Base-by-base conservation (phyloP, 257 asterid genomes). In the Plantago elongata region DNA sequence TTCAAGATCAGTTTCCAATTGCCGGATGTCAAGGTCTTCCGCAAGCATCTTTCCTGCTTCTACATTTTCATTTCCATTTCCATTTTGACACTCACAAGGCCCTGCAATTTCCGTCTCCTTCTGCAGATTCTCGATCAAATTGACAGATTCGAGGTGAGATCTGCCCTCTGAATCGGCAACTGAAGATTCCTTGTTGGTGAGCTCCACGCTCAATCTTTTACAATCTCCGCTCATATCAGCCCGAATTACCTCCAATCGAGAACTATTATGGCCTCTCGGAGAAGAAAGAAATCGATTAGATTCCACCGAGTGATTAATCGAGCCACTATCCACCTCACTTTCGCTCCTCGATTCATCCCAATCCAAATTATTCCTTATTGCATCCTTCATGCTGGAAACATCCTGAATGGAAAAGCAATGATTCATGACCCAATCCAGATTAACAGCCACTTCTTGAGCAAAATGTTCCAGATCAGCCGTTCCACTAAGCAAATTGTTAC, bases 331-430 rank as follows among this genome's bases (percentile, higher is more conserved):
- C 37, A 79, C 69, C 51, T 81, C 88, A 62, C 79, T 72, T 66
- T 83, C 89, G 64, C 91, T 82, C 64, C 72, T 74, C n/a, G 83
- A 69, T 60, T 83, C 95, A 72, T 80, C 85, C 90, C 90, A 89
- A 74, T 74, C 85, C 62, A 84, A 75, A 60, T 64, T 79, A 64
- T 67, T 74, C 78, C 65, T 74, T 55, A 84, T 77, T 48, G 82
- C 80, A 37, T 86, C 81, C 72, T 76, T 79, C 84, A 84, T 89
- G 81, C 86, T 89, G 16, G 95, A 80, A 65, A 84, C 95, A 62
- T 89, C 97, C 72, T 86, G 94, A 78, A 89, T 74, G 45, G 94
- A 80, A 69, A 84, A 89, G 73, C 95, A 89, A 61, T 86, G 97
- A 67, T 82, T 84, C 79, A 80, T 63, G 64, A 86, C 74, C 97